Conservation (phyloP, 441 rosid genomes). For the Corymbia calophylla region DNA sequence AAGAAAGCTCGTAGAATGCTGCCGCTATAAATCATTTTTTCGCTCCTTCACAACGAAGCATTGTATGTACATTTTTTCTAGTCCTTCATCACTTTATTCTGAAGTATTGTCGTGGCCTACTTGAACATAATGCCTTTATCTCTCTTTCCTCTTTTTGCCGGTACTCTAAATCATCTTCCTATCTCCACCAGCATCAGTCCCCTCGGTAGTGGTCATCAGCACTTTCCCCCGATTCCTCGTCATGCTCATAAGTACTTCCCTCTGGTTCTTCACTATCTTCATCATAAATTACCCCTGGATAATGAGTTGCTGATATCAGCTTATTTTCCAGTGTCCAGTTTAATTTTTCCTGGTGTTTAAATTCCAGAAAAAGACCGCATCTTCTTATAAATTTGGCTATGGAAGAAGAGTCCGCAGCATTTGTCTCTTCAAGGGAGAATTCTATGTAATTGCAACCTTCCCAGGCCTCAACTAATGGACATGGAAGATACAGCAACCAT, state of each 20-base stretch:
- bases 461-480: conserved; percentile 2
- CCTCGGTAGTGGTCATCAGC: neutral
- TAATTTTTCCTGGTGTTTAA: neutral
- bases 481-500: neutral
- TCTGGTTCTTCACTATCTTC: conserved; percentile 1
- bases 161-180: neutral
- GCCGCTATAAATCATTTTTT: neutral
- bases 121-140: neutral
- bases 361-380: conserved; percentile 8
- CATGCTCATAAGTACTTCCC: neutral
- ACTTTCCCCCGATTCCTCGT: neutral
- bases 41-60: neutral
- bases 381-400: neutral
- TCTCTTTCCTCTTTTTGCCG: neutral
- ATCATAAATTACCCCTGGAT: conserved; percentile 4
- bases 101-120: neutral
- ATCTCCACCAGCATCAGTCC: neutral
- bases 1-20: neutral
- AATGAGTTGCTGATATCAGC: neutral
- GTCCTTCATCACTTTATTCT: neutral
- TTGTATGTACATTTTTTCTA: neutral
- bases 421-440: neutral
- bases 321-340: conserved; percentile 3
- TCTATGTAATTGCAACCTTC: conserved; percentile 5
- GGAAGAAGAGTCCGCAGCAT: neutral